Evolutionary conservation across 257 asterid genomes (phyloP).

Genomic region (Gentiana straminea): DNA sequence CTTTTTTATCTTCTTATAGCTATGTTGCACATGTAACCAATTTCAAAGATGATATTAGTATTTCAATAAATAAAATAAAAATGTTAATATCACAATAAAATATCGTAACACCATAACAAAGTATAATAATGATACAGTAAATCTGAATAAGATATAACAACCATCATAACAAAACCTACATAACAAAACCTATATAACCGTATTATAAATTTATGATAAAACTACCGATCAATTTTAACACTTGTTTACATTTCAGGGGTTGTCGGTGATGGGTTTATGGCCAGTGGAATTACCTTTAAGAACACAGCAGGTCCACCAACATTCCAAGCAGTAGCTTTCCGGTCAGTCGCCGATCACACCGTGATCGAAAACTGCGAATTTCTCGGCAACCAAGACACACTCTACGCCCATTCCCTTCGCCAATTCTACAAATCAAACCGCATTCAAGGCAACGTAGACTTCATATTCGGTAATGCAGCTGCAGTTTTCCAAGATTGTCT

Average conservation of each 20-base stretch:
- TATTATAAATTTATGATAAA: background rate
- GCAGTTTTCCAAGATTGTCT: constrained; percentile 34
- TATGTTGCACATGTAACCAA: no score
- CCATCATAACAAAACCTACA: no score
- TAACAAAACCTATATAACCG: background rate
- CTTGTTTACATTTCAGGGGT: constrained; percentile 18
- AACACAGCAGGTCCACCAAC: constrained; percentile 40
- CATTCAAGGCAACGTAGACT: constrained; percentile 41
- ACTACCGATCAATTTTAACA: background rate
- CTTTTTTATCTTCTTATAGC: no score
- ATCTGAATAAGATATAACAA: no score
- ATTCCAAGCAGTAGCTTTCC: constrained; percentile 53
- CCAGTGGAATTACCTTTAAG: constrained; percentile 27
- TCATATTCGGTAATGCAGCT: constrained; percentile 49
- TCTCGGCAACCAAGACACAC: constrained; percentile 46
- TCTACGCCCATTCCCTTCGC: constrained; percentile 42
- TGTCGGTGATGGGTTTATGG: constrained; percentile 54
- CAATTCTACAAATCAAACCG: constrained; percentile 46
- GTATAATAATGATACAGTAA: no score
- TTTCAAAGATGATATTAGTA: no score
- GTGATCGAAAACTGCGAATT: constrained; percentile 40
- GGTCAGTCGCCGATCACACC: constrained; percentile 37
- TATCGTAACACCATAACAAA: no score
- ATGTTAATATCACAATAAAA: no score
- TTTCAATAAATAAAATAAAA: no score